Conservation (phyloP, 73 alveolate species). For the Stentor roeselii region DNA sequence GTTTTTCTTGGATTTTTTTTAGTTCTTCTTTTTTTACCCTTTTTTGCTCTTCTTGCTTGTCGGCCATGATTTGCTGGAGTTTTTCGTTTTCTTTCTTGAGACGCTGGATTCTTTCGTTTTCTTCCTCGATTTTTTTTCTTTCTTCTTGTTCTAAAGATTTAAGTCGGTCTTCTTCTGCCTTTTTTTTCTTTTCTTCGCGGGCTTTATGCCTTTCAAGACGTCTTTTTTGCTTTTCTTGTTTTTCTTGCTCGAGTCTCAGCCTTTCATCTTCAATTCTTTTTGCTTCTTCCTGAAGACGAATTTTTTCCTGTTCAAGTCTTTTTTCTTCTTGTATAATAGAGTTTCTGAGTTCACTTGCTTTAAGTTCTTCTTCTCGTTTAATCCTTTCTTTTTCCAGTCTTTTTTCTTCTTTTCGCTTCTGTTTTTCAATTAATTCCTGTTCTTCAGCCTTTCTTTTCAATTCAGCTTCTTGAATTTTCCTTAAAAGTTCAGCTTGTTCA, state of each 20-base stretch:
- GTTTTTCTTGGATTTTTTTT: background rate
- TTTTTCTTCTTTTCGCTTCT: background rate
- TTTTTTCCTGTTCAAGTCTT: background rate
- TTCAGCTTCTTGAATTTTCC: background rate
- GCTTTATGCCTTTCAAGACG: background rate
- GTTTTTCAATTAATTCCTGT: background rate
- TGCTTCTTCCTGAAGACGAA: background rate
- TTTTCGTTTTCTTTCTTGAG: background rate
- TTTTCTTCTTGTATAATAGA: background rate
- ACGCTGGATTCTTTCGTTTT: background rate
- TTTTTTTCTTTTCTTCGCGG: background rate
- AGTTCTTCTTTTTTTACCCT: too few species aligned
- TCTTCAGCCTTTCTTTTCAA: background rate
- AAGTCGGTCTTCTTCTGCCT: background rate
- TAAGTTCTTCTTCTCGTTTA: background rate
- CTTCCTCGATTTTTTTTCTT: background rate
- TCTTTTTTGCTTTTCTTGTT: background rate
- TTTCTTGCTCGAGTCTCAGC: background rate
- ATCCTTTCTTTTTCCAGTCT: background rate
- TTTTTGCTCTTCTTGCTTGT: background rate
- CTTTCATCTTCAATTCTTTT: background rate
- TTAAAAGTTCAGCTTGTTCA: background rate
- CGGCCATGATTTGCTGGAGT: background rate
- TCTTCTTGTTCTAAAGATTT: background rate
- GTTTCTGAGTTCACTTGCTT: background rate